A percentile compares a stretch with the other conserved stretches of the same genome.
phyloP scores from a whole-genome alignment of 2,329 filamentous ascomycete genomes.

The Arthrobotrys megalospora region DNA sequence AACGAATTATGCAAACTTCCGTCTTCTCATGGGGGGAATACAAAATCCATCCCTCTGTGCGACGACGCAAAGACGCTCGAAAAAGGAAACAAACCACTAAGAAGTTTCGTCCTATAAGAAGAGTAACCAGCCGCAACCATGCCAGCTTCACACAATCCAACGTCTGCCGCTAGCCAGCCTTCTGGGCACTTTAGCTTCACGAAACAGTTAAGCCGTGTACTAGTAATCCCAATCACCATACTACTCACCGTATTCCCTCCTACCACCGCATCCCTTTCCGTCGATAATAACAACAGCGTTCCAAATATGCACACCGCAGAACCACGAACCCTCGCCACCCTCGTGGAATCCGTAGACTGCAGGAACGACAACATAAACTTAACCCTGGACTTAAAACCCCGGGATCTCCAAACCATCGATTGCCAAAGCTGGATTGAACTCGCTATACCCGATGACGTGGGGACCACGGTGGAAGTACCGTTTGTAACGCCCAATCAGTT shows the following conservation, averaged over 20 bases:
- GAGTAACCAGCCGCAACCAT: background rate
- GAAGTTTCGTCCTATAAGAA: background rate
- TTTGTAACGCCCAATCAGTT: constrained; percentile 36
- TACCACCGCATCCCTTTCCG: background rate
- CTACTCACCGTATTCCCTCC: background rate
- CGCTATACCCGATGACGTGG: constrained; percentile 17
- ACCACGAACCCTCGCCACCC: background rate
- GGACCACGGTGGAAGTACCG: constrained; percentile 32
- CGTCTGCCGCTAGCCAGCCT: background rate
- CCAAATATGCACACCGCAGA: constrained; percentile 13
- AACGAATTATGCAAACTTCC: background rate
- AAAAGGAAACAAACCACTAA: background rate
- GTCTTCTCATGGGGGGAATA: background rate
- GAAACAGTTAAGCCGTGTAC: background rate
- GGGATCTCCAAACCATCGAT: background rate
- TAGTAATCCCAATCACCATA: background rate
- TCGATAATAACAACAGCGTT: background rate
- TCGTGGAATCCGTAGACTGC: constrained; percentile 7
- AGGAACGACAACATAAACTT: constrained; percentile 11
- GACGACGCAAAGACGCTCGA: background rate
- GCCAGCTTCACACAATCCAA: background rate
- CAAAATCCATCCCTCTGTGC: background rate
- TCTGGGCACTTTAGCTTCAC: constrained; percentile 7
- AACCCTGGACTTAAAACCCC: background rate
- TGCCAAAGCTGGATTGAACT: constrained; percentile 44